These are phyloP conservation scores for Aspergillus quadricinctus DNA, from an alignment of 2,329 filamentous ascomycete genomes.

Conservation along the genomic window DNA sequence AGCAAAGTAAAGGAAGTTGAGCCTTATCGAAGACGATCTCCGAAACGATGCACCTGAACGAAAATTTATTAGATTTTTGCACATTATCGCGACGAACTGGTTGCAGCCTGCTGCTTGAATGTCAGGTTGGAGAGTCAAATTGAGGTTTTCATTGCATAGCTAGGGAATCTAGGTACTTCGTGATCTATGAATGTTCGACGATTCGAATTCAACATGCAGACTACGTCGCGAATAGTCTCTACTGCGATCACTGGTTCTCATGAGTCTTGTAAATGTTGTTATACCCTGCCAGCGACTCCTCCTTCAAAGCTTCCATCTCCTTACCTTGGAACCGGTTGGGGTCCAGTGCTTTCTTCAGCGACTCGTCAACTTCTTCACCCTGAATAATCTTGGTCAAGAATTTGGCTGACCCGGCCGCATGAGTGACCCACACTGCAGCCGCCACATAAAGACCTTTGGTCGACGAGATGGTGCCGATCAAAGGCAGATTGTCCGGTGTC, in stretches of 20 bases:
- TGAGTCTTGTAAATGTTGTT: conserved; percentile 30
- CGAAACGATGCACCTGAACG: no score
- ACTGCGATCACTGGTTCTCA: background rate
- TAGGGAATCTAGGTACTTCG: background rate
- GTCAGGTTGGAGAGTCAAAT: no score
- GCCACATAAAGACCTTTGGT: conserved; percentile 26
- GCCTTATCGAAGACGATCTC: no score
- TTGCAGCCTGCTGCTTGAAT: no score
- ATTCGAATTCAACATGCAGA: background rate
- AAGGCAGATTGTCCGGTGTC: conserved; percentile 32
- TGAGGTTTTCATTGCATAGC: background rate
- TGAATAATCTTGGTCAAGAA: conserved; percentile 14
- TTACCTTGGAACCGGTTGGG: conserved; percentile 22
- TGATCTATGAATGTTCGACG: background rate
- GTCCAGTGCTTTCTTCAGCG: conserved; percentile 16
- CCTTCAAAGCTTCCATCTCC: conserved; percentile 15
- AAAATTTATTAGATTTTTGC: no score
- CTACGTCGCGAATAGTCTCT: background rate
- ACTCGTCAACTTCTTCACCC: conserved; percentile 15
- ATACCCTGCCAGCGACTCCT: conserved; percentile 24
- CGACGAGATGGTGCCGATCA: conserved; percentile 25
- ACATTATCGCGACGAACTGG: no score
- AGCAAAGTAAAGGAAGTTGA: no score
- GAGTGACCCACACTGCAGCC: conserved; percentile 34
- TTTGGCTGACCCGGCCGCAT: conserved; percentile 30